Conservation (phyloP, 2,329 filamentous ascomycete genomes). For the Verticillium zaregamsianum region DNA sequence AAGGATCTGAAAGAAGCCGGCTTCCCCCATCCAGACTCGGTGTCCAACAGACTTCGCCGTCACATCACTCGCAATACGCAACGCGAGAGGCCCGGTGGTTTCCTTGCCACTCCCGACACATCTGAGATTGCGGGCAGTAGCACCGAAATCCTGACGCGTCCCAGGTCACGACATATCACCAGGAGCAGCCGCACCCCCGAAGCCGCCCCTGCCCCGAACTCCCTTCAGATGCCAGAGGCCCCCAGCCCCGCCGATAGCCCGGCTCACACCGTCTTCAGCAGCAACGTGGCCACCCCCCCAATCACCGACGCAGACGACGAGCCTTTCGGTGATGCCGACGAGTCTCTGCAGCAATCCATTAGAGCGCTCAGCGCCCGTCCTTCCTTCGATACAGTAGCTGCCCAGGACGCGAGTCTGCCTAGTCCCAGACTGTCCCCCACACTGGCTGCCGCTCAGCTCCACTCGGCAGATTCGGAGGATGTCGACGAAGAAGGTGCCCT, state of each 20-base stretch:
- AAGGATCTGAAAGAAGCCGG: neutral
- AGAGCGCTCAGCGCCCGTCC: constrained; percentile 45
- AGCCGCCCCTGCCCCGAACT: constrained; percentile 33
- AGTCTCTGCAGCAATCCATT: constrained; percentile 41
- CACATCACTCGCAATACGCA: constrained; percentile 25
- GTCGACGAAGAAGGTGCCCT: constrained; percentile 35
- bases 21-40: constrained; percentile 18
- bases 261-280: constrained; percentile 56
- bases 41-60: constrained; percentile 35
- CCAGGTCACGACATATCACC: constrained; percentile 37
- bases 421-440: constrained; percentile 94
- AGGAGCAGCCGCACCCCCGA: constrained; percentile 40
- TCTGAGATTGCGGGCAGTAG: constrained; percentile 35
- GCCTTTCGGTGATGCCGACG: constrained; percentile 48
- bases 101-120: constrained; percentile 56
- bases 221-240: constrained; percentile 33
- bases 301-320: constrained; percentile 70
- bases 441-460: constrained; percentile 63
- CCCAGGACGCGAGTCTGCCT: constrained; percentile 86
- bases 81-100: constrained; percentile 20
- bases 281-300: constrained; percentile 68
- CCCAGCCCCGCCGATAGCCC: constrained; percentile 51
- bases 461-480: constrained; percentile 36
- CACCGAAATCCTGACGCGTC: constrained; percentile 30
- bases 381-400: constrained; percentile 63